These are phyloP conservation scores for Selenicereus undatus DNA, from an alignment of 148 eudicot species.

Conservation along the genomic window DNA sequence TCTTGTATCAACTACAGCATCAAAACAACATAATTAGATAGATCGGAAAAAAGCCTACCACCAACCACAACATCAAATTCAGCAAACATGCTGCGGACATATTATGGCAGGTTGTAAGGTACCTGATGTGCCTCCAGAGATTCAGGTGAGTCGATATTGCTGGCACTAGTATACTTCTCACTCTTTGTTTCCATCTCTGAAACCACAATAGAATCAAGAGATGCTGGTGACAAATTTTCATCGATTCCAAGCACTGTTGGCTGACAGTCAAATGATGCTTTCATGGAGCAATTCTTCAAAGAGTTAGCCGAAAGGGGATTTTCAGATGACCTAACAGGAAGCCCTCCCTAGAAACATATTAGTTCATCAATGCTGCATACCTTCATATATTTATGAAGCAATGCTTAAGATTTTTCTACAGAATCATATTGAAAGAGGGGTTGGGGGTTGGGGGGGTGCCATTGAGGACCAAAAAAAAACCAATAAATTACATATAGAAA, in stretches of 20 bases:
- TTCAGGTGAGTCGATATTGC: slow-evolving; percentile 52
- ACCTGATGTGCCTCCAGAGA: slow-evolving; percentile 65
- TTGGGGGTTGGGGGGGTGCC: too few relatives aligned
- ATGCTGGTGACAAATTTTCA: slow-evolving; percentile 65
- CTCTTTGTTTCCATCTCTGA: slow-evolving; percentile 48
- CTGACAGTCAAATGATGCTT: slow-evolving; percentile 51
- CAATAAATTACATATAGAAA: too few relatives aligned
- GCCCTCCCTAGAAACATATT: slow-evolving; percentile 40
- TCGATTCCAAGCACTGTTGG: slow-evolving; percentile 44
- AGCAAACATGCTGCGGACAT: not conserved
- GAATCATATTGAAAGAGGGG: not conserved
- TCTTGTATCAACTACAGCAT: slow-evolving; percentile 55
- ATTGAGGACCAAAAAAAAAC: too few relatives aligned
- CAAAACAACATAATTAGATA: slow-evolving; percentile 16
- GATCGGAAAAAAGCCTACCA: not conserved
- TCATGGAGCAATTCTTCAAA: slow-evolving; percentile 47
- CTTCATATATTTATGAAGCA: not conserved
- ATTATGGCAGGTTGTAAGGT: not conserved
- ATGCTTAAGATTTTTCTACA: not conserved
- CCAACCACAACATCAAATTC: not conserved
- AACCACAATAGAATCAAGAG: slow-evolving; percentile 66
- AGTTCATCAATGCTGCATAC: slow-evolving; percentile 15
- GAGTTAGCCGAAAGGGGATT: slow-evolving; percentile 53
- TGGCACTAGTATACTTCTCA: slow-evolving; percentile 48
- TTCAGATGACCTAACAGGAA: slow-evolving; percentile 53